Evolutionary conservation across 1,284 basidiomycete species (phyloP).

Genomic region (Boletellus sp.): DNA sequence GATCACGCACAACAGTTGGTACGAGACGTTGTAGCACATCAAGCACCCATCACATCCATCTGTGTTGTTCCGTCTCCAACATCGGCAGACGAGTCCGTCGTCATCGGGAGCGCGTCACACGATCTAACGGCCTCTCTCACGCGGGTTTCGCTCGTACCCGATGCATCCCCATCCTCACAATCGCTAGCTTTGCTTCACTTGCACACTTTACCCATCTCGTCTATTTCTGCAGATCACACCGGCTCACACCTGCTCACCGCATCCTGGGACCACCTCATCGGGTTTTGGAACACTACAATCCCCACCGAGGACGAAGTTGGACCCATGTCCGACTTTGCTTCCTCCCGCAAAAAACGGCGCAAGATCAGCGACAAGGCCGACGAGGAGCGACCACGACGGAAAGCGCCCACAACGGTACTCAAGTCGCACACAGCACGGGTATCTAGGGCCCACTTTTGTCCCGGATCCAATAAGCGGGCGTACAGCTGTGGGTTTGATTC

Average conservation of each 20-base stretch:
- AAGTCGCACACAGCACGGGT: slow-evolving; percentile 75
- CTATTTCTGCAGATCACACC: slow-evolving; percentile 51
- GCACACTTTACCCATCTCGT: slow-evolving; percentile 76
- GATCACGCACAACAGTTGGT: slow-evolving; percentile 62
- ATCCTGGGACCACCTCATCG: slow-evolving; percentile 45
- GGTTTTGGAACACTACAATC: slow-evolving; percentile 70
- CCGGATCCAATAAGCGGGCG: slow-evolving; percentile 36
- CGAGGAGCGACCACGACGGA: slow-evolving; percentile 47
- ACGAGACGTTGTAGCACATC: slow-evolving; percentile 51
- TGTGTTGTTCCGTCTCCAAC: slow-evolving; percentile 48
- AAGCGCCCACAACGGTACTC: slow-evolving; percentile 56
- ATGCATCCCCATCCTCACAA: slow-evolving; percentile 45
- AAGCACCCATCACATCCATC: slow-evolving; percentile 72
- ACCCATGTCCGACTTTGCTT: slow-evolving; percentile 14
- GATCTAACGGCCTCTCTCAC: slow-evolving; percentile 76
- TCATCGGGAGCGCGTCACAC: slow-evolving; percentile 79
- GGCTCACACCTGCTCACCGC: slow-evolving; percentile 45
- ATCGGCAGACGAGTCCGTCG: slow-evolving; percentile 37
- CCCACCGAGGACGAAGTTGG: slow-evolving; percentile 62
- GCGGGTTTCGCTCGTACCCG: slow-evolving; percentile 39
- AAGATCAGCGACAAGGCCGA: not conserved
- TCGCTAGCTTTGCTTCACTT: slow-evolving; percentile 64
- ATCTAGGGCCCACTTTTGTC: slow-evolving; percentile 31
- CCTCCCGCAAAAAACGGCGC: slow-evolving; percentile 49
- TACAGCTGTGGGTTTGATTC: slow-evolving; percentile 44